Conservation (phyloP, 2,329 filamentous ascomycete genomes). For the Sclerotinia glacialis region DNA sequence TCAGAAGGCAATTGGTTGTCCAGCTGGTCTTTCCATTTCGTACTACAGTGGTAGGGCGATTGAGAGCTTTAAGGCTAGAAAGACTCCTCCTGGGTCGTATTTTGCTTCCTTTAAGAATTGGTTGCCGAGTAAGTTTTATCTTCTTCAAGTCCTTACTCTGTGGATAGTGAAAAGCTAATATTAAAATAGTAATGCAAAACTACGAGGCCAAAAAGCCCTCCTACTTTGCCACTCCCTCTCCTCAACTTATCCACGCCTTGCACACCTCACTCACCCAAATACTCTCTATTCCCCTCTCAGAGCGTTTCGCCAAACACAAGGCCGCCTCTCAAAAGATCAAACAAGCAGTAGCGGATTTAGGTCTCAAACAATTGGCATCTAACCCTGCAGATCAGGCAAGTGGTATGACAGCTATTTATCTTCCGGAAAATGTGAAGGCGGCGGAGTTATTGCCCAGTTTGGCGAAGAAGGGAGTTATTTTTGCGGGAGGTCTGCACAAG, state of each 20-base stretch:
- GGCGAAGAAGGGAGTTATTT: conserved; percentile 83
- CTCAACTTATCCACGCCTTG: conserved; percentile 88
- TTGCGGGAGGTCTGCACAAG: conserved; percentile 94
- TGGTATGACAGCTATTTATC: conserved; percentile 96
- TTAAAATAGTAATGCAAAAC: conserved; percentile 81
- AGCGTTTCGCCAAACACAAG: conserved; percentile 80
- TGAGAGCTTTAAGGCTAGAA: conserved; percentile 73
- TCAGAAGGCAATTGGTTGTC: conserved; percentile 95
- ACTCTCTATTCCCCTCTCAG: conserved; percentile 71
- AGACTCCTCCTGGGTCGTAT: conserved; percentile 80
- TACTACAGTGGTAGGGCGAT: conserved; percentile 91
- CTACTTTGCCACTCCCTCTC: conserved; percentile 95
- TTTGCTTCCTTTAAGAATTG: conserved; percentile 98
- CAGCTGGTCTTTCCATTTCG: conserved; percentile 88
- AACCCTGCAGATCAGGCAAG: conserved; percentile 91
- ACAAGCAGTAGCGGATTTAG: conserved; percentile 73
- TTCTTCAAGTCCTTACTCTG: not conserved
- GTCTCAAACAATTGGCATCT: conserved; percentile 79
- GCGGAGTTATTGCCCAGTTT: conserved; percentile 83
- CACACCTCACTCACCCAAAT: conserved; percentile 88
- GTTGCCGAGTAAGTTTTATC: conserved; percentile 67
- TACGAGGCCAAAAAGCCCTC: conserved; percentile 97
- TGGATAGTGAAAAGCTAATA: conserved; percentile 10
- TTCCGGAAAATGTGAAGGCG: conserved; percentile 78
- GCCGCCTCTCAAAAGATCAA: conserved; percentile 83